Conservation (phyloP, 768 basidiomycete genomes). For the Melanogaster broomeanus region DNA sequence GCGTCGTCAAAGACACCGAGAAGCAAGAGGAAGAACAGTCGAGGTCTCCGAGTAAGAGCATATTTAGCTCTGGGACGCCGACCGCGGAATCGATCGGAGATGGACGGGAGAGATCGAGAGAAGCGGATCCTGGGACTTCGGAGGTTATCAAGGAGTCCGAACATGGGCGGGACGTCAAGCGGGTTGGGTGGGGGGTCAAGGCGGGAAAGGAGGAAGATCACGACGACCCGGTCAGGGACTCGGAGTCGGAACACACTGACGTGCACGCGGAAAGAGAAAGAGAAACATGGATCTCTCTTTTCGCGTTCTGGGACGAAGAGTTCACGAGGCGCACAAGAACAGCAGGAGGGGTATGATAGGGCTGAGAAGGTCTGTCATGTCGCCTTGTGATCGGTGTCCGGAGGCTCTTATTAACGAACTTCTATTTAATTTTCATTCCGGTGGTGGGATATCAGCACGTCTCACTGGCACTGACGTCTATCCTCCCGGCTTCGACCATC, state of each 20-base stretch:
- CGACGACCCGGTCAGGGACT: background rate
- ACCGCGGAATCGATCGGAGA: too few relatives aligned
- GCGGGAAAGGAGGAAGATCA: background rate
- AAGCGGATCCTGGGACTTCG: background rate
- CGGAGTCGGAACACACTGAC: background rate
- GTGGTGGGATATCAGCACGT: slow-evolving; percentile 17
- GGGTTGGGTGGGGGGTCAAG: background rate
- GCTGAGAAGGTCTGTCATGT: slow-evolving; percentile 25
- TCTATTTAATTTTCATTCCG: background rate
- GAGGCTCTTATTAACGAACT: background rate
- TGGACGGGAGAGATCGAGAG: too few relatives aligned
- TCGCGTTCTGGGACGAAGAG: slow-evolving; percentile 25
- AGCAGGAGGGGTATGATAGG: slow-evolving; percentile 25
- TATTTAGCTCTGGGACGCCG: too few relatives aligned
- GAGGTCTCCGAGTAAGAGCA: too few relatives aligned
- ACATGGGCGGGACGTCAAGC: background rate
- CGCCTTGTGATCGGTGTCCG: too few relatives aligned
- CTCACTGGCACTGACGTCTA: slow-evolving; percentile 29
- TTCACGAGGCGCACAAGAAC: background rate
- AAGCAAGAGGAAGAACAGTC: too few relatives aligned
- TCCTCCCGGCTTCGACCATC: slow-evolving; percentile 19
- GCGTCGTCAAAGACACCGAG: too few relatives aligned
- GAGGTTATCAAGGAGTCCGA: background rate
- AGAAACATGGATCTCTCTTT: slow-evolving; percentile 30
- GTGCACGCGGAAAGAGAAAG: slow-evolving; percentile 18